Evolutionary conservation across 768 basidiomycete genomes (phyloP).

Genomic region (Ramaria sp.): DNA sequence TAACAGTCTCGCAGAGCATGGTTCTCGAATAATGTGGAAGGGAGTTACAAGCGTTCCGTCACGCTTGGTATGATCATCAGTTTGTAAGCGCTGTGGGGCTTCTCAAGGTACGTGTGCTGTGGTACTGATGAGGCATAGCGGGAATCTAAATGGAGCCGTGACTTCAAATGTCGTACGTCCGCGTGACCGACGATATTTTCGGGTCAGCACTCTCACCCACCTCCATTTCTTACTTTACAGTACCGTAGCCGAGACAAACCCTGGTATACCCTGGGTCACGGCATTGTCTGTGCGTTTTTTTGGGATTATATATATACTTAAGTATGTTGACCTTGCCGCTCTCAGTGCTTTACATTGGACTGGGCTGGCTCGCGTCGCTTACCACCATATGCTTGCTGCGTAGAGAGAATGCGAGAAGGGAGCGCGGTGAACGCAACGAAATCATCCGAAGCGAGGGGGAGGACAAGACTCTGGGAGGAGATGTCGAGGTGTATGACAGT

Average conservation of each 20-base stretch:
- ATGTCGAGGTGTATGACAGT: constrained; percentile 25
- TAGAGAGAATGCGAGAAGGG: constrained; percentile 51
- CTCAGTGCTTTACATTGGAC: constrained; percentile 58
- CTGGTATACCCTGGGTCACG: constrained; percentile 52
- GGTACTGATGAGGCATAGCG: constrained; percentile 24
- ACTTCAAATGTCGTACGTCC: constrained; percentile 57
- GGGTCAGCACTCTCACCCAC: neutral
- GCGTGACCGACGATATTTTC: neutral
- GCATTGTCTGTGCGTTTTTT: no score
- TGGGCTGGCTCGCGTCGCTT: constrained; percentile 44
- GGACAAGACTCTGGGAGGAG: constrained; percentile 31
- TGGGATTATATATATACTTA: no score
- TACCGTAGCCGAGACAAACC: constrained; percentile 57
- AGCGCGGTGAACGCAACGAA: constrained; percentile 59
- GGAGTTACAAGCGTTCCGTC: constrained; percentile 65
- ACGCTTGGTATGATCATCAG: constrained; percentile 59
- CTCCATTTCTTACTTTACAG: constrained; percentile 20
- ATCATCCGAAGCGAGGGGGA: constrained; percentile 26
- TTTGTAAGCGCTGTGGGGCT: constrained; percentile 41
- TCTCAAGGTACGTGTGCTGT: neutral
- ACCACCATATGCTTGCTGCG: constrained; percentile 32
- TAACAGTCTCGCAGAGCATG: constrained; percentile 25
- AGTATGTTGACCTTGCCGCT: constrained; percentile 21
- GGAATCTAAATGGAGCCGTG: constrained; percentile 67
- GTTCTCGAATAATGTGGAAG: constrained; percentile 64